Evolutionary conservation across 805 yeast species (phyloP), one percentile per base, ranked within the genome.

Genomic region (Kodamaea leandrae): DNA sequence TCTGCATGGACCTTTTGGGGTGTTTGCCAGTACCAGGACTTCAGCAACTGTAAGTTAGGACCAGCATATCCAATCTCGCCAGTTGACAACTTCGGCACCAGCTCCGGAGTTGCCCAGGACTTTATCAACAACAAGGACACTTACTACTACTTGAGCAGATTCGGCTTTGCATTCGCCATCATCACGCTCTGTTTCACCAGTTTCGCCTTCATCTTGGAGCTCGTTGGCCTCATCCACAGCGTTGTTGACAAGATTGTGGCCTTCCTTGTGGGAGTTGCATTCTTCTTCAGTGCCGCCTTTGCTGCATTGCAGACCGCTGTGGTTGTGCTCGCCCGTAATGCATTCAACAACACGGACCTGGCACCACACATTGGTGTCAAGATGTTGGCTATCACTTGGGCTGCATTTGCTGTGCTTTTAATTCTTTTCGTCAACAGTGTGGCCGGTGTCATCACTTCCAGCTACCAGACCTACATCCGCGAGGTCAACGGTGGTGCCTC

Each of bases 11-110:
- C 90, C 8, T 77, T 78, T 62, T 90, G 91, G 76, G 81, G 83
- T 47, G 71, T 83, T 34, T 81, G 87, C 60, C 71, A 74, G 47
- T 76, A 77, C 41, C 47, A 57, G 32, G 71, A 79, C 61, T 88
- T 88, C 65, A 60, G 78, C 32, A 44, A 61, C 15, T 74, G 74
- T 54, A 57, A 61, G 34, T 58, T 72, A 32, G 77, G 80, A 10
- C 84, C 96, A 14, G 97, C 86, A n/a, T 82, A 73, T 64, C 88
- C 96, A 32, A 79, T 89, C 58, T 85, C 95, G 18, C 96, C 96
- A 20, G 76, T 63, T 35, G 79, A 78, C 53, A 86, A 87, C 67
- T 88, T 88, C 53, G 71, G 71, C 41, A 70, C 82, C 39, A 54
- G 66, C 14, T 52, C 51, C 2, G 72, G 42, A 9, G 41, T 83